phyloP scores from a whole-genome alignment of 2,329 filamentous ascomycete genomes.

The Mycosphaerella sp. region DNA sequence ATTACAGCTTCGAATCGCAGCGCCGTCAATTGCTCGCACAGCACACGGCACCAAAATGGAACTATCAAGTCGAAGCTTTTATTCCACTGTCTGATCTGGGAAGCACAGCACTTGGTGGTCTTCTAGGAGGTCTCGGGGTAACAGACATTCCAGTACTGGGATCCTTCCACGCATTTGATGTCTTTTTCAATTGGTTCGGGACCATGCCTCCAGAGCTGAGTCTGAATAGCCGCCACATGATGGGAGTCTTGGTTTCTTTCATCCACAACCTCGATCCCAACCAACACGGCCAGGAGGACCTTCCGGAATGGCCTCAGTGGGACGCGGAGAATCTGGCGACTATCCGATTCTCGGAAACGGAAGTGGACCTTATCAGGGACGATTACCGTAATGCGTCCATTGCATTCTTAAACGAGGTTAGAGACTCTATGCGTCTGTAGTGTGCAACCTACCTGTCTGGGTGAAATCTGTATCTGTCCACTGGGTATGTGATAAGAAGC shows the following conservation, averaged over 20 bases:
- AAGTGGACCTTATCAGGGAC: conserved; percentile 15
- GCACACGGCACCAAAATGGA: conserved; percentile 9
- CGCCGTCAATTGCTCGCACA: conserved; percentile 12
- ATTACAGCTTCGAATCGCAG: conserved; percentile 16
- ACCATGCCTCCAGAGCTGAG: conserved; percentile 10
- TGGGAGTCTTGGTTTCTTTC: conserved; percentile 13
- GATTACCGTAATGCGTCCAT: conserved; percentile 12
- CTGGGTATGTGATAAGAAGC: neutral
- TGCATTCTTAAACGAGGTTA: conserved; percentile 10
- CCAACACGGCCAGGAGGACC: conserved; percentile 1
- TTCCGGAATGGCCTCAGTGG: conserved; percentile 17
- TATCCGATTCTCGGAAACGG: conserved; percentile 13
- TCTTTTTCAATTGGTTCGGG: conserved; percentile 16
- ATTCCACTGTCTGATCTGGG: conserved; percentile 5
- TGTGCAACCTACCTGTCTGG: too few relatives aligned
- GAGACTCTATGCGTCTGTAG: conserved; percentile 2
- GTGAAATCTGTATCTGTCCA: too few relatives aligned
- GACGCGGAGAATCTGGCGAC: conserved; percentile 1
- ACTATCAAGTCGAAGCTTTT: conserved; percentile 10
- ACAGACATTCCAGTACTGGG: conserved; percentile 14
- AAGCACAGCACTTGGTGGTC: neutral
- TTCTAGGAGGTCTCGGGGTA: conserved; percentile 1
- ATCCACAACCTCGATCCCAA: conserved; percentile 19
- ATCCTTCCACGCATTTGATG: conserved; percentile 18
- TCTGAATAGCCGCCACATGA: conserved; percentile 9